These are phyloP conservation scores for Zelopaecilomyces penicillatus DNA, from an alignment of 2,329 filamentous ascomycete genomes.

Conservation along the genomic window DNA sequence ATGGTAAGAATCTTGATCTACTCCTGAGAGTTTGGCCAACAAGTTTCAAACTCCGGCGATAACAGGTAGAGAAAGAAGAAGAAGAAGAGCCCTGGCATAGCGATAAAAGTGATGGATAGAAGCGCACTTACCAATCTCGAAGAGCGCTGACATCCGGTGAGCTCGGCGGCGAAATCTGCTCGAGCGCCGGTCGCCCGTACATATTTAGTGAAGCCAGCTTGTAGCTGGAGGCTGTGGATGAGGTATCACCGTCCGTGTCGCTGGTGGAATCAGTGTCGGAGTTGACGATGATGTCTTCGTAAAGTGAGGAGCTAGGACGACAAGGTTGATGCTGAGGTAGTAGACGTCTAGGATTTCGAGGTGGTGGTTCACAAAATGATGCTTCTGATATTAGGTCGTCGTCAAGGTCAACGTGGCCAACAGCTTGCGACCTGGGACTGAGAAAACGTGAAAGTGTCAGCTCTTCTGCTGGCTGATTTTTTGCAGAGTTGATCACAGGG, in stretches of 20 bases:
- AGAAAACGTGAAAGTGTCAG: too few species aligned
- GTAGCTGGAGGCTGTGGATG: conserved; percentile 29
- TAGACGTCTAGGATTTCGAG: conserved; percentile 27
- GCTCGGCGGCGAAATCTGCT: conserved; percentile 46
- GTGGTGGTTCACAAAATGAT: conserved; percentile 25
- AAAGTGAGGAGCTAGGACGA: conserved; percentile 49
- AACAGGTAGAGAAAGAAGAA: too few species aligned
- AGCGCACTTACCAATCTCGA: conserved; percentile 32
- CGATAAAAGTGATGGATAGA: not conserved
- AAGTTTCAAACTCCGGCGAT: too few species aligned
- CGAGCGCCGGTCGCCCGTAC: conserved; percentile 32
- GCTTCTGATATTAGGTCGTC: conserved; percentile 8
- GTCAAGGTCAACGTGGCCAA: not conserved
- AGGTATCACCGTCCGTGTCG: conserved; percentile 23
- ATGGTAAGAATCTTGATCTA: too few species aligned
- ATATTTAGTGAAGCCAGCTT: conserved; percentile 19
- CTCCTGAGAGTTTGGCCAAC: too few species aligned
- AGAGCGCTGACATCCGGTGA: conserved; percentile 40
- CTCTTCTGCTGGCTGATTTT: too few species aligned
- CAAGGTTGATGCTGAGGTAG: conserved; percentile 11
- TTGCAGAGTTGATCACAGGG: too few species aligned
- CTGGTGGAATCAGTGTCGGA: conserved; percentile 9
- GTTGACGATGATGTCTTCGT: conserved; percentile 12
- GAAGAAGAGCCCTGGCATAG: too few species aligned
- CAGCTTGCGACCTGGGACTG: not conserved